Percentiles rank a stretch among this genome's conserved stretches.
phyloP scores from a whole-genome alignment of 1,284 basidiomycete genomes.

The Melampsora larici-populina region DNA sequence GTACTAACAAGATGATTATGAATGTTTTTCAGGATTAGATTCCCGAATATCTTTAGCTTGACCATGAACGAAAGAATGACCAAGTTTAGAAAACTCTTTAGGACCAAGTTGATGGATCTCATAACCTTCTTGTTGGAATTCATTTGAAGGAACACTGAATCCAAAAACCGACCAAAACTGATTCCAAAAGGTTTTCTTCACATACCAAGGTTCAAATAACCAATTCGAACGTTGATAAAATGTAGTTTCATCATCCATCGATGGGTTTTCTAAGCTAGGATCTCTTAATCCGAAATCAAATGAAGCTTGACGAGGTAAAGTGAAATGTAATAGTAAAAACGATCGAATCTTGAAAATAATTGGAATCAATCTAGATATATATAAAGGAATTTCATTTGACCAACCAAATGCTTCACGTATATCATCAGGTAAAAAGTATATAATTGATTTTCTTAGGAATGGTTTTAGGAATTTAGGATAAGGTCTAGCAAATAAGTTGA shows the following conservation, averaged over 20 bases:
- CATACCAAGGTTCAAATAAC: neutral
- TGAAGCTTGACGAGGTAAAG: neutral
- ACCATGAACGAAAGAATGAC: neutral
- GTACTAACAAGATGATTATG: too few relatives aligned
- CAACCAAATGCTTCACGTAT: neutral
- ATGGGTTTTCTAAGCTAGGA: neutral
- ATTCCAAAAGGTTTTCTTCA: conserved; percentile 11
- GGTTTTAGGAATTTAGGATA: neutral
- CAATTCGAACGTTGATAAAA: conserved; percentile 1
- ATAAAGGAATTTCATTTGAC: neutral
- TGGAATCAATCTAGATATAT: neutral
- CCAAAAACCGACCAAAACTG: neutral
- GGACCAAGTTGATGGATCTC: neutral
- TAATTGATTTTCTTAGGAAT: neutral
- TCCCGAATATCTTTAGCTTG: too few relatives aligned
- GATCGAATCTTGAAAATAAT: neutral
- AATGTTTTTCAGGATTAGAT: too few relatives aligned
- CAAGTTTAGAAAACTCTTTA: neutral
- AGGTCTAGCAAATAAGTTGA: neutral
- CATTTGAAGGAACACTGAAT: neutral
- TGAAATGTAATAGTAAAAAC: neutral
- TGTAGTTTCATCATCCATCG: neutral
- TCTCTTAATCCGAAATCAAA: neutral
- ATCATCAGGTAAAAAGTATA: neutral
- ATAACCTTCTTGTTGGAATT: neutral